These are phyloP conservation scores for Volvariella volvacea DNA, from an alignment of 1,284 basidiomycete genomes.

Conservation along the genomic window DNA sequence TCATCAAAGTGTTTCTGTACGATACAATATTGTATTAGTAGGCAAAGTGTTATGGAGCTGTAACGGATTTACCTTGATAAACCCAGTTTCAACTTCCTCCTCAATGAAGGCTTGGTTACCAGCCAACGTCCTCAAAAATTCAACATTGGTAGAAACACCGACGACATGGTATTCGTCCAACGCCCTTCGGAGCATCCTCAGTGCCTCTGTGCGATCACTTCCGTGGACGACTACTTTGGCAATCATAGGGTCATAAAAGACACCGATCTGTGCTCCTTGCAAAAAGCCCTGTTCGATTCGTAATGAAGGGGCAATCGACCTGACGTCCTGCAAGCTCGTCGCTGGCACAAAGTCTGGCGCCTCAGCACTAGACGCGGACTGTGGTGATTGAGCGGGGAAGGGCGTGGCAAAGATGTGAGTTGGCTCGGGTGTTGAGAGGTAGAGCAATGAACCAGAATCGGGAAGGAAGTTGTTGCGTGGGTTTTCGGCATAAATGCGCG, in stretches of 20 bases:
- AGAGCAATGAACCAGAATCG: constrained; percentile 79
- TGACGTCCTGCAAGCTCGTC: constrained; percentile 29
- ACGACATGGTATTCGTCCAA: constrained; percentile 88
- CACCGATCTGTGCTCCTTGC: constrained; percentile 82
- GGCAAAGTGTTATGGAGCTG: not conserved
- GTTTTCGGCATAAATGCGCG: constrained; percentile 95
- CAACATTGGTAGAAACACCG: constrained; percentile 87
- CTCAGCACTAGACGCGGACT: constrained; percentile 15
- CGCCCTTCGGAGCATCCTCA: constrained; percentile 74
- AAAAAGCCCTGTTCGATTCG: constrained; percentile 90
- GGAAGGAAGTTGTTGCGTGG: constrained; percentile 91
- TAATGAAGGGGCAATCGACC: constrained; percentile 50
- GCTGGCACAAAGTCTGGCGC: constrained; percentile 26
- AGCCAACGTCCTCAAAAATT: constrained; percentile 78
- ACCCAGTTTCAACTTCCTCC: constrained; percentile 90
- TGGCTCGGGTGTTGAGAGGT: constrained; percentile 71
- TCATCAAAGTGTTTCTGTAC: constrained; percentile 71
- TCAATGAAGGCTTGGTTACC: constrained; percentile 72
- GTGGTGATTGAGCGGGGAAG: constrained; percentile 17
- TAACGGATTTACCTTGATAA: constrained; percentile 59
- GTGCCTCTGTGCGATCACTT: constrained; percentile 78
- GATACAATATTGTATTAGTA: constrained; percentile 6
- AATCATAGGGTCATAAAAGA: constrained; percentile 95
- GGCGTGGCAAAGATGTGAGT: constrained; percentile 58
- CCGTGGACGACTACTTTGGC: constrained; percentile 91